phyloP scores from a whole-genome alignment of 2,329 filamentous ascomycete species.

The Pyrenochaeta sp. region DNA sequence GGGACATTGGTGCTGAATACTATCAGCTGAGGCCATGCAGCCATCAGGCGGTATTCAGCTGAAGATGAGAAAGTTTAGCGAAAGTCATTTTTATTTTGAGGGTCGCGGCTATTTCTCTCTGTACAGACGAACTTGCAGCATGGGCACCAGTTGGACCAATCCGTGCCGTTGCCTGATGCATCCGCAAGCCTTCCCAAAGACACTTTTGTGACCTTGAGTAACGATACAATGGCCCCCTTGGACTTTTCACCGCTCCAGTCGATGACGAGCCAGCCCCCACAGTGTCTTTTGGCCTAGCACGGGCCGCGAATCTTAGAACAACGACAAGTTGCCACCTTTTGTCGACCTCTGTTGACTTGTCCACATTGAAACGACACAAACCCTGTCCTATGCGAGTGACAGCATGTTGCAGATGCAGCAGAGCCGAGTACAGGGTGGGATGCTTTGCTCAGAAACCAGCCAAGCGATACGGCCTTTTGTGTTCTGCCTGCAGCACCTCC shows the following conservation, averaged over 20 bases:
- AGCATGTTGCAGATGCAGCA: constrained; percentile 3
- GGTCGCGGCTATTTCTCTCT: not conserved
- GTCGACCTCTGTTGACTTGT: constrained; percentile 1
- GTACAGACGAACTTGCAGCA: constrained; percentile 7
- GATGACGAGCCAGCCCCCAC: constrained; percentile 13
- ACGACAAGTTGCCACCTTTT: constrained; percentile 5
- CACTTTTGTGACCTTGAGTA: not conserved
- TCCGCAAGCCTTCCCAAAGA: not conserved
- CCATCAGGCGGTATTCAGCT: not conserved
- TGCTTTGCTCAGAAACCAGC: constrained; percentile 9
- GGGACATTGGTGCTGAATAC: not conserved
- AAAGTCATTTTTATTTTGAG: not conserved
- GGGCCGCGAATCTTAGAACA: constrained; percentile 9
- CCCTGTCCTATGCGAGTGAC: constrained; percentile 7
- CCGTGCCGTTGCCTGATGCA: not conserved
- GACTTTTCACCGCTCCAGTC: constrained; percentile 1
- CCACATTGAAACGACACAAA: constrained; percentile 4
- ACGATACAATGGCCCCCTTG: not conserved
- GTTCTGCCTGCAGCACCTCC: constrained; percentile 5
- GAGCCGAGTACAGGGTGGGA: constrained; percentile 13
- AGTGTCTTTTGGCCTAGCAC: constrained; percentile 9
- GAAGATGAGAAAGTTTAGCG: not conserved
- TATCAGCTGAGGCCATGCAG: constrained; percentile 6
- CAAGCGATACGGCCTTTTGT: constrained; percentile 3
- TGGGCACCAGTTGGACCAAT: constrained; percentile 1